These are phyloP conservation scores for Hanseniaspora guilliermondii DNA, from an alignment of 805 yeast species.

Conservation along the genomic window DNA sequence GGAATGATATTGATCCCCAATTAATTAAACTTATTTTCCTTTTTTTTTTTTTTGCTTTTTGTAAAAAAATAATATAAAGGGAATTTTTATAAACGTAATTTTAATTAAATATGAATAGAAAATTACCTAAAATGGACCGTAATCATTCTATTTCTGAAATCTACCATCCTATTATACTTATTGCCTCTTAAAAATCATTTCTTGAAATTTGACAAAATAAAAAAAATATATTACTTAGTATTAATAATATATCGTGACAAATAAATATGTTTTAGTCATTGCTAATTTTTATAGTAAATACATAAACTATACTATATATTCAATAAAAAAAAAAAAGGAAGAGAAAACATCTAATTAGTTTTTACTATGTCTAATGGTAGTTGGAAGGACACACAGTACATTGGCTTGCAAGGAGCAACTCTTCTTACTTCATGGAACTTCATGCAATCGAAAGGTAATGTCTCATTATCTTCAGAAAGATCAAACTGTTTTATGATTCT, in stretches of 20 bases:
- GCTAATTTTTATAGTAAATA: too few relatives aligned
- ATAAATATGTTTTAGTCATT: too few relatives aligned
- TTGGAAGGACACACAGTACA: slow-evolving; percentile 77
- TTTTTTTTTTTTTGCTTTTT: too few relatives aligned
- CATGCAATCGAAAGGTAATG: slow-evolving; percentile 37
- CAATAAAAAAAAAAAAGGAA: slow-evolving; percentile 28
- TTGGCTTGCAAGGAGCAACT: slow-evolving; percentile 93
- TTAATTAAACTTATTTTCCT: neutral
- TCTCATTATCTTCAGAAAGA: slow-evolving; percentile 33
- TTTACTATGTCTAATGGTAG: slow-evolving; percentile 39
- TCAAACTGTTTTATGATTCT: slow-evolving; percentile 36
- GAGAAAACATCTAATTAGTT: neutral
- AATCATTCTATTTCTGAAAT: neutral
- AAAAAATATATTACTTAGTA: too few relatives aligned
- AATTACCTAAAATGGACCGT: slow-evolving; percentile 1
- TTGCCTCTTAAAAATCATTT: too few relatives aligned
- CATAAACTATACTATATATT: slow-evolving; percentile 27
- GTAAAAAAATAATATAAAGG: neutral
- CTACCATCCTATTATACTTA: too few relatives aligned
- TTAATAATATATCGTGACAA: too few relatives aligned
- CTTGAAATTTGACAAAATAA: too few relatives aligned
- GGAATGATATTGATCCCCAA: neutral
- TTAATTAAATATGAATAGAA: too few relatives aligned
- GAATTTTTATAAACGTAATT: neutral
- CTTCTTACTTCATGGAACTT: slow-evolving; percentile 75